Conservation (phyloP, 331 rosid genomes). For the Saraca asoca region DNA sequence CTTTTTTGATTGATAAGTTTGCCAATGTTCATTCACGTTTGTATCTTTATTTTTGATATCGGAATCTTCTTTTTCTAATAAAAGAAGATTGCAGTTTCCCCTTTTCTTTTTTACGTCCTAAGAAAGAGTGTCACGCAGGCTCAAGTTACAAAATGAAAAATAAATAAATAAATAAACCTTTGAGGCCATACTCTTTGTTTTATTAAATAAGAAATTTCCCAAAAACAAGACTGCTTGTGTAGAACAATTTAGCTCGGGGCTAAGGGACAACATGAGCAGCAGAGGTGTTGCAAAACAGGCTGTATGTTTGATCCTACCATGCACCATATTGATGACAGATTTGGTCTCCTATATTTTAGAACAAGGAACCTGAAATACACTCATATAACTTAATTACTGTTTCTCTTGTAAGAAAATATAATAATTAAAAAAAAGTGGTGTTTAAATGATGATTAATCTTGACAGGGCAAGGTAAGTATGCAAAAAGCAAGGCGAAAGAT, state of each 20-base stretch:
- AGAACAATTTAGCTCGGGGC: slow-evolving; percentile 10
- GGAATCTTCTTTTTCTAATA: slow-evolving; percentile 59
- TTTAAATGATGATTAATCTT: background rate
- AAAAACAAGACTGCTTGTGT: background rate
- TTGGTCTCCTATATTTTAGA: background rate
- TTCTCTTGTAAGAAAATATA: too few relatives aligned
- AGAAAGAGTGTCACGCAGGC: slow-evolving; percentile 39
- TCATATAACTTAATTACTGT: too few relatives aligned
- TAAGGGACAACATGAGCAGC: slow-evolving; percentile 29
- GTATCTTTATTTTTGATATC: slow-evolving; percentile 37
- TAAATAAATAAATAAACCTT: slow-evolving; percentile 10
- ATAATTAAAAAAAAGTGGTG: too few relatives aligned
- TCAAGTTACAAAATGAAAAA: slow-evolving; percentile 23
- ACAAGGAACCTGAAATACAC: too few relatives aligned
- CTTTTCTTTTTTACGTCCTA: slow-evolving; percentile 19
- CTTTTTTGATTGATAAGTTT: slow-evolving; percentile 44
- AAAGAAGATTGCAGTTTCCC: slow-evolving; percentile 30
- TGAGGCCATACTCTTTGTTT: slow-evolving; percentile 22
- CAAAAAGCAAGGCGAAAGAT: background rate
- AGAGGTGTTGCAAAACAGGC: slow-evolving; percentile 17
- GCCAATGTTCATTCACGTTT: slow-evolving; percentile 61
- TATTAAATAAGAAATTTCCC: background rate
- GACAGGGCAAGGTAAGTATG: too few relatives aligned
- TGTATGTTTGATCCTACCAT: slow-evolving; percentile 22
- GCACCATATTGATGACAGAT: background rate